These are phyloP conservation scores for Amaranthus tricolor DNA, from an alignment of 179 eudicot genomes.

Conservation along the genomic window DNA sequence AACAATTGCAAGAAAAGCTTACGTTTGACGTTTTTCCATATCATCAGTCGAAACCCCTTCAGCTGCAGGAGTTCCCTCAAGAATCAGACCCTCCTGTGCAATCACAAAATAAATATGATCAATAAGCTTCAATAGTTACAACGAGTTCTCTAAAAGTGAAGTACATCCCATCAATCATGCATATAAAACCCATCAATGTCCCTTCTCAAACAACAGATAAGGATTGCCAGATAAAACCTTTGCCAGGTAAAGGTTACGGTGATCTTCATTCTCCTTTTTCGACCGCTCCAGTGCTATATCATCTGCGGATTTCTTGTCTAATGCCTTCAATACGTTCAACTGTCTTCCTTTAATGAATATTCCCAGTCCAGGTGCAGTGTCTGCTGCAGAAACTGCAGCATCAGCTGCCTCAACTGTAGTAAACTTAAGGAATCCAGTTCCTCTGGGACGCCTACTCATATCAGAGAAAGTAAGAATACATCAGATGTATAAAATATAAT, in stretches of 20 bases:
- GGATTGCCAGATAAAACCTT: slow-evolving; percentile 44
- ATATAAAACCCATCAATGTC: not conserved
- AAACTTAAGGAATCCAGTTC: slow-evolving; percentile 92
- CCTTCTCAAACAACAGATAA: not conserved
- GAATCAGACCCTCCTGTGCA: slow-evolving; percentile 82
- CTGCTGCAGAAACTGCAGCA: slow-evolving; percentile 73
- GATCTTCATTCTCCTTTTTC: slow-evolving; percentile 73
- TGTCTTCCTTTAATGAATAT: slow-evolving; percentile 78
- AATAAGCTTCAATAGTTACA: not conserved
- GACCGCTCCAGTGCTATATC: slow-evolving; percentile 66
- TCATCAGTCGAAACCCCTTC: slow-evolving; percentile 88
- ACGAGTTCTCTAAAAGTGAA: too few relatives aligned
- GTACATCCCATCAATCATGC: not conserved
- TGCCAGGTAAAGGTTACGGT: slow-evolving; percentile 88
- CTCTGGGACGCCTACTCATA: slow-evolving; percentile 75
- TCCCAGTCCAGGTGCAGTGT: slow-evolving; percentile 68
- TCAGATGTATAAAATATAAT: not conserved
- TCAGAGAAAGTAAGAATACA: slow-evolving; percentile 10
- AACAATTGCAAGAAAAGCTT: slow-evolving; percentile 30
- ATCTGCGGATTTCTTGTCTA: slow-evolving; percentile 88
- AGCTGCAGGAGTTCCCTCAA: slow-evolving; percentile 92
- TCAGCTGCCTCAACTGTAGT: slow-evolving; percentile 54
- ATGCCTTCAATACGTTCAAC: slow-evolving; percentile 73
- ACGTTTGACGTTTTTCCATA: slow-evolving; percentile 79
- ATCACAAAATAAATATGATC: slow-evolving; percentile 1